These are phyloP conservation scores for Geoglossum cookeanum DNA, from an alignment of 2,329 filamentous ascomycete species.

Conservation along the genomic window DNA sequence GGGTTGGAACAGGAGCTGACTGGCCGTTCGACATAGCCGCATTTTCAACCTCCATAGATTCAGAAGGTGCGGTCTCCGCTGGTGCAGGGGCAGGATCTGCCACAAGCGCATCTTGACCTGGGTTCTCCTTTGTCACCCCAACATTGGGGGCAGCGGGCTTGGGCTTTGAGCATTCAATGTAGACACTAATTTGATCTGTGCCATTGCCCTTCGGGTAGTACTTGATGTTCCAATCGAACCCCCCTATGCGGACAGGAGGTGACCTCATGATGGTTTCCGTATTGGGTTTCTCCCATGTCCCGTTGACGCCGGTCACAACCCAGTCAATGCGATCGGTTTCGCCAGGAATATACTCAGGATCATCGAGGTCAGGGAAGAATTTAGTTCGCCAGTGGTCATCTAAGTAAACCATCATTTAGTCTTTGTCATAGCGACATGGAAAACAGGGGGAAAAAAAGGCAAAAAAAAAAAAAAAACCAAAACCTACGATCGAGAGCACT, in stretches of 20 bases:
- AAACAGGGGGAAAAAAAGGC: background rate
- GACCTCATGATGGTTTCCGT: constrained; percentile 39
- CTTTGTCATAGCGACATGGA: background rate
- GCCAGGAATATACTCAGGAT: constrained; percentile 35
- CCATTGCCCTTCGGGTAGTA: constrained; percentile 43
- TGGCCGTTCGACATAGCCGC: background rate
- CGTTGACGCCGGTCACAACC: constrained; percentile 38
- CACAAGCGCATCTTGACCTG: background rate
- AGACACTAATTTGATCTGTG: constrained; percentile 37
- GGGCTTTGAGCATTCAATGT: constrained; percentile 39
- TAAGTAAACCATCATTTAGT: constrained; percentile 10
- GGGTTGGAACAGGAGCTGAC: background rate
- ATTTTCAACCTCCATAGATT: background rate
- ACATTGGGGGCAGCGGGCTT: constrained; percentile 8
- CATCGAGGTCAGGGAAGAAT: constrained; percentile 35
- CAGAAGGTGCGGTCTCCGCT: background rate
- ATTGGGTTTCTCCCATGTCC: constrained; percentile 40
- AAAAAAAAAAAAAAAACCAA: background rate
- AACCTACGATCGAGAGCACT: constrained; percentile 34
- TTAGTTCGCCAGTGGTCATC: constrained; percentile 38
- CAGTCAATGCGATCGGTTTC: constrained; percentile 38
- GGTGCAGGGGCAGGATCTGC: background rate
- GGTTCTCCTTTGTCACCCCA: background rate
- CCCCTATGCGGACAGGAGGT: constrained; percentile 33
- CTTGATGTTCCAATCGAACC: constrained; percentile 46